Evolutionary conservation across 768 basidiomycete species (phyloP).

Genomic region (Serendipita sp.): DNA sequence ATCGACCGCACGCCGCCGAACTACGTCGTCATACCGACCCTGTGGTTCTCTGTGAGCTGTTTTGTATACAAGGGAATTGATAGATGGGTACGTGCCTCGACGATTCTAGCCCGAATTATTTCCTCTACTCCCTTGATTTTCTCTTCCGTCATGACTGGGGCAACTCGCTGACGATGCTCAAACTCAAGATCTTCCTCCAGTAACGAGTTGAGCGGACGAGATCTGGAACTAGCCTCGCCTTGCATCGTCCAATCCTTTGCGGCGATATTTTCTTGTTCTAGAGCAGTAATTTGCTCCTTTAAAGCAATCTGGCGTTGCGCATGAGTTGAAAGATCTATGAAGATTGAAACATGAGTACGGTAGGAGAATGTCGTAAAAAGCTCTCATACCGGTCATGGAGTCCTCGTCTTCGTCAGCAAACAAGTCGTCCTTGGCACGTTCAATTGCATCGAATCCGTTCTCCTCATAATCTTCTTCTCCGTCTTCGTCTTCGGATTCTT

Average conservation of each 20-base stretch:
- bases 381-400: background rate
- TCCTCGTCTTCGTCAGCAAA: conserved; percentile 51
- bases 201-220: conserved; percentile 79
- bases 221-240: conserved; percentile 72
- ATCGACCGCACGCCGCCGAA: conserved; percentile 40
- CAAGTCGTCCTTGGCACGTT: conserved; percentile 57
- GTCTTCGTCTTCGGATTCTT: conserved; percentile 16
- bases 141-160: conserved; percentile 83
- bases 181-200: conserved; percentile 92
- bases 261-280: conserved; percentile 78
- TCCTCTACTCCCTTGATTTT: conserved; percentile 69
- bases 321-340: conserved; percentile 51
- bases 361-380: conserved; percentile 6
- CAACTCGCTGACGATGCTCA: conserved; percentile 72
- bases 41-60: conserved; percentile 9
- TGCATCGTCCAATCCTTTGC: conserved; percentile 84
- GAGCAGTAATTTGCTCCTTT: conserved; percentile 55
- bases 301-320: conserved; percentile 63
- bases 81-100: conserved; percentile 32
- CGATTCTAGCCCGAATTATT: conserved; percentile 74
- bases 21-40: conserved; percentile 76
- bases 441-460: conserved; percentile 32
- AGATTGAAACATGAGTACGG: background rate
- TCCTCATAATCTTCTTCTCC: conserved; percentile 20
- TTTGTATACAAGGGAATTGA: background rate